Evolutionary conservation across 2,329 filamentous ascomycete genomes (phyloP).

Genomic region (Thielaviopsis euricoi): DNA sequence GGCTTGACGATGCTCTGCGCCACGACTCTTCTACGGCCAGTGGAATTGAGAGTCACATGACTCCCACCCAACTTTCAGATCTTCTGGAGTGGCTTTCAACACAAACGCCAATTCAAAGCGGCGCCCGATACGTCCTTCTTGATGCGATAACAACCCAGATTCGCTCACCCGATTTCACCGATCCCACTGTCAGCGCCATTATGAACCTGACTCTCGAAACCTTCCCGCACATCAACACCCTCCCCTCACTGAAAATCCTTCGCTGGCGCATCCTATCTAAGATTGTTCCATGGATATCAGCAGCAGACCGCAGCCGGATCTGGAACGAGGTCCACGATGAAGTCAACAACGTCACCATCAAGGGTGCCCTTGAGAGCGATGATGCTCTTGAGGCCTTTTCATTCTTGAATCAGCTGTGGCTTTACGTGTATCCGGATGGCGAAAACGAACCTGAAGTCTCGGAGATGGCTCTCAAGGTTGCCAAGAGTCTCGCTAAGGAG

Average conservation of each 20-base stretch:
- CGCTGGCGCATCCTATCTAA: slow-evolving; percentile 25
- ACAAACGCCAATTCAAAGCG: slow-evolving; percentile 18
- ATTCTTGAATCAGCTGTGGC: slow-evolving; percentile 24
- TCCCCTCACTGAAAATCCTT: slow-evolving; percentile 19
- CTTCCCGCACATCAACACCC: slow-evolving; percentile 16
- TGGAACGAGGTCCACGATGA: slow-evolving; percentile 21
- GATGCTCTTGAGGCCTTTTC: slow-evolving; percentile 26
- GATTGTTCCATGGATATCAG: slow-evolving; percentile 20
- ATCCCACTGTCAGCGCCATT: slow-evolving; percentile 24
- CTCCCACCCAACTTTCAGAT: slow-evolving; percentile 26
- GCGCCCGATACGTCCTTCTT: slow-evolving; percentile 25
- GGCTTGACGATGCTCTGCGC: slow-evolving; percentile 15
- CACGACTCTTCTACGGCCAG: slow-evolving; percentile 7
- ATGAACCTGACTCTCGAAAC: slow-evolving; percentile 20
- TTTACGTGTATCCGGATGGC: slow-evolving; percentile 23
- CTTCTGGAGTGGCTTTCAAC: slow-evolving; percentile 26
- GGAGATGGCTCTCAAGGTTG: slow-evolving; percentile 20
- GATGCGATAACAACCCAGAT: slow-evolving; percentile 27
- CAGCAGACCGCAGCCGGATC: slow-evolving; percentile 18
- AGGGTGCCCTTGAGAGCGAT: slow-evolving; percentile 18
- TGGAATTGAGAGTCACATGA: slow-evolving; percentile 26
- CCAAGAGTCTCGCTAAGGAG: slow-evolving; percentile 19
- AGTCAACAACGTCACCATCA: slow-evolving; percentile 19
- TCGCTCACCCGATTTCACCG: slow-evolving; percentile 24
- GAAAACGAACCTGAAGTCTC: slow-evolving; percentile 17